A percentile compares a stretch with the other conserved stretches of the same genome.
Evolutionary conservation across 495 filamentous ascomycete species (phyloP).

Genomic region (Neurospora sp.): DNA sequence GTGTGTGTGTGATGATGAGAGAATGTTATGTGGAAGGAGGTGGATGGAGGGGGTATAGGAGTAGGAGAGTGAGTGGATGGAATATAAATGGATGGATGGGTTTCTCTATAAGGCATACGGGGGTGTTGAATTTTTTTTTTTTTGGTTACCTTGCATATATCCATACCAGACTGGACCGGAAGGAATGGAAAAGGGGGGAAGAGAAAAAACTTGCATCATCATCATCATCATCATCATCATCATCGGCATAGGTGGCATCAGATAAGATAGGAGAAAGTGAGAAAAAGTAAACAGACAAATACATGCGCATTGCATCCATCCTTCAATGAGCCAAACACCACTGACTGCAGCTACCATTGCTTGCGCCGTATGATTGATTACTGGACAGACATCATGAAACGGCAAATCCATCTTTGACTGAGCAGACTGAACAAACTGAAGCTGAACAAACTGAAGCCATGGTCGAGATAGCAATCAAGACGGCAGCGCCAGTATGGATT

Average conservation of each 20-base stretch:
- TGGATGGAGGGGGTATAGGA: not conserved
- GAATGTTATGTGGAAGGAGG: not conserved
- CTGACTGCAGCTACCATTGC: not conserved
- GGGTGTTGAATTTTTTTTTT: not conserved
- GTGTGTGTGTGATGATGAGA: not conserved
- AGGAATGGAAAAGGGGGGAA: not conserved
- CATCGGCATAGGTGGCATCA: not conserved
- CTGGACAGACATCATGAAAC: too few relatives aligned
- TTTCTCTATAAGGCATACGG: not conserved
- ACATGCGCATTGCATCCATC: not conserved
- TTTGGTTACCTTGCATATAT: not conserved
- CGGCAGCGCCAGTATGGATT: too few relatives aligned
- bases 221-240: not conserved
- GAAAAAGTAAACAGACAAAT: not conserved
- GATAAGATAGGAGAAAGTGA: not conserved
- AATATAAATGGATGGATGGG: not conserved
- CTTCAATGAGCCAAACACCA: not conserved
- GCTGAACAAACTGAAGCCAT: too few relatives aligned
- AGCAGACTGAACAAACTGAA: too few relatives aligned
- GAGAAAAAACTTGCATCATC: not conserved
- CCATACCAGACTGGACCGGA: not conserved
- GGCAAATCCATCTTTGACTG: too few relatives aligned
- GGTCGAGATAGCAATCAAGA: too few relatives aligned
- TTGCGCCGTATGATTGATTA: too few relatives aligned
- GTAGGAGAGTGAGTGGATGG: too few relatives aligned